Evolutionary conservation across 2,329 filamentous ascomycete species (phyloP), one percentile per base, ranked within the genome.

Genomic region (Diaporthe vexans): DNA sequence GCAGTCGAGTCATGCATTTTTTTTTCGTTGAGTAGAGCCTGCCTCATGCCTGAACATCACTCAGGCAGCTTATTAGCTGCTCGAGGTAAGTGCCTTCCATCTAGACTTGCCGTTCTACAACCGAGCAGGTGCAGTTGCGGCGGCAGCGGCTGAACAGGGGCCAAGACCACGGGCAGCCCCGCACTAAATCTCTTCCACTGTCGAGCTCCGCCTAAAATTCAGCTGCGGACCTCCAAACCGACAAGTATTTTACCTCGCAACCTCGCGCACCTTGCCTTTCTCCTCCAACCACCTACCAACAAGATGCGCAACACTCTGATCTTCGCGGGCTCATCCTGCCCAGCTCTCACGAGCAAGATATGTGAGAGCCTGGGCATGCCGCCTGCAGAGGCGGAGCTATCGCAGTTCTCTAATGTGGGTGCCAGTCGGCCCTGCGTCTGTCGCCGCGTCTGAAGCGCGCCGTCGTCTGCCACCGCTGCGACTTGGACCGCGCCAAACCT

Each of bases 261-360:
- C 54, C 57, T 77, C 74, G 72, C 76, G 72, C 75, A 77, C 78
- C 70, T 73, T 76, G 76, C 56, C 78, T 59, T 35, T 48, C 48
- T 56, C 51, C 29, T 43, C 43, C 61, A 59, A 59, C 59, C 35
- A 40, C 65, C 54, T 37, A 21, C 33, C 56, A n/a, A 52, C 80
- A 84, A 80, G 78, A 92, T 92, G 90, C 88, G 91, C 80, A 91
- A 91, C 81, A 93, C 91, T 72, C 86, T 92, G 79, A 91, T 93
- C 78, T 93, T 93, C 81, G 88, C 91, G 79, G 91, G 91, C 85
- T 91, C 90, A 76, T 93, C 91, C 71, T 92, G 91, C 85, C 91
- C 91, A 76, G 87, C 85, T 75, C 89, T 93, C 81, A 91, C 91
- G 24, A 85, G 84, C 74, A 90, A 92, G 79, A 92, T 93, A 87